Base-by-base conservation (phyloP, 108 stramenopile genomes). In the Seminavis robusta region DNA sequence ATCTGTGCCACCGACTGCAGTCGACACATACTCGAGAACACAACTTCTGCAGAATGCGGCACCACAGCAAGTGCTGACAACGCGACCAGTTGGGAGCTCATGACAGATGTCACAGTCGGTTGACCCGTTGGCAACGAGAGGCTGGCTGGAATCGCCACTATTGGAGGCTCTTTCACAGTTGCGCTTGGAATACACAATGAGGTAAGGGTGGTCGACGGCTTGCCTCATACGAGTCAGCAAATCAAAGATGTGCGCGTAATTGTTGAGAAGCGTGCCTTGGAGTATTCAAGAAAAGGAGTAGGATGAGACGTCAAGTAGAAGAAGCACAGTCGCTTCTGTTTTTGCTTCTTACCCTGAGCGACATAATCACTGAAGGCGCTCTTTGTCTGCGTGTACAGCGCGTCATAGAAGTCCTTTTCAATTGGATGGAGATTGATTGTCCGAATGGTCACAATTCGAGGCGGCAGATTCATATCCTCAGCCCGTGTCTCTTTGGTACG, bases 351-450 rank as follows among this genome's bases (percentile, higher is more conserved):
- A n/a, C n/a, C n/a, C 30, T 71, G 67, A 17, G 67, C 62, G 17
- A 97, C 90, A 61, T 97, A 99, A 52, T 94, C 92, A 71, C 96
- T 74, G 63, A 99, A 99, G 19, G 84, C 82, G n/a, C 88, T 76
- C 55, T 90, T 85, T 3, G 95, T 91, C 52, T 97, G 92, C 23
- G 93, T 98, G 83, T 98, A 99, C 33, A 99, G 73, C 1, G 95
- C 84, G 58, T 93, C 77, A 75, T 99, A 99, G 56, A 99, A 99
- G 73, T 99, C 98, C 63, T 96, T 87, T 63, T 98, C 98, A 9
- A 83, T 61, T 1, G 89, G 88, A 50, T 94, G 85, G 4, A 98
- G 74, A 32, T 90, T 70, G 31, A 96, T 74, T n/a, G 80, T 56
- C 56, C 81, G 71, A 29, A 90, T 91, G 15, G 83, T 68, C 0